Evolutionary conservation across 1,284 basidiomycete species (phyloP), one percentile per base, ranked within the genome.

Genomic region (Austroboletus rostrupii): DNA sequence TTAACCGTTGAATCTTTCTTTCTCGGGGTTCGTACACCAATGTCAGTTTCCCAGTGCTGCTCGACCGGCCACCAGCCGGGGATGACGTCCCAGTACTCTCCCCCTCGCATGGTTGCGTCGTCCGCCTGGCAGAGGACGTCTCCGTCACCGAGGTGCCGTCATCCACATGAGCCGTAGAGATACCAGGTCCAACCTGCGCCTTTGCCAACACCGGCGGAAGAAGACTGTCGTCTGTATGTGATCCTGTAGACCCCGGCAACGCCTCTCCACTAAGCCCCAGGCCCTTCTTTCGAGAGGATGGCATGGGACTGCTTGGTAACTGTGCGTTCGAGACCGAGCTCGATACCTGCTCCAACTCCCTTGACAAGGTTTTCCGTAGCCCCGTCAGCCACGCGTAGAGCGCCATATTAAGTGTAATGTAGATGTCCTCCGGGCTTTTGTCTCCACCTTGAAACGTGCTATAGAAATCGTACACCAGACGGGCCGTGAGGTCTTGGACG

Each of bases 301-400:
- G 59, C 29, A 57, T 60, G 7, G 65, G 56, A 41, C 58, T 58
- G n/a, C 66, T 61, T 35, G 63, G 62, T 8, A 26, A 26, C 35
- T 73, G 62, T 6, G 72, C 55, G 47, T 80, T 82, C n/a, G 76
- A 26, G 23, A 8, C 72, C 9, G 77, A 68, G 17, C 76, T 75
- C 53, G 78, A 77, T 0, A 80, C 81, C 62, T 89, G 86, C 35
- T 85, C 83, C 79, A 90, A 80, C 61, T 89, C 87, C 48, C 85
- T 71, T 12, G 81, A 73, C 53, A 90, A 71, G 49, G 80, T 86
- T 65, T 88, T 90, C 48, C 85, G 79, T 39, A 90, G 72, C 16
- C 84, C 65, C 1, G 85, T 88, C 23, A 91, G 76, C 87, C 88
- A 90, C 13, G 85, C 80, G 60, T 90, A 90, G 2, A 90, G 72